Evolutionary conservation across 805 yeast genomes (phyloP).

Genomic region (Kluyveromyces aestuarii): DNA sequence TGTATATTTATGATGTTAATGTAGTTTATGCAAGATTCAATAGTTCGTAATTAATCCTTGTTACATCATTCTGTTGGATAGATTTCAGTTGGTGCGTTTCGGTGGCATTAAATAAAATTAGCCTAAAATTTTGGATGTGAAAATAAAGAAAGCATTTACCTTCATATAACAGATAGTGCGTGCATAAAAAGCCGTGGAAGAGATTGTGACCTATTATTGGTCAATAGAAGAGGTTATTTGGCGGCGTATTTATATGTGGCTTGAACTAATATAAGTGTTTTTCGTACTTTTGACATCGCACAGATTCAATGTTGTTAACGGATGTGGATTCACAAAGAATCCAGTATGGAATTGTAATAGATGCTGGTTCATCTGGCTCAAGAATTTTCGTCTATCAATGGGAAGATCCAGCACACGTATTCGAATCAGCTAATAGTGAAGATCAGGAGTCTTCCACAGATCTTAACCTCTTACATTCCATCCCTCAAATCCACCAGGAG

Average conservation of each 20-base stretch:
- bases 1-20: too few relatives aligned
- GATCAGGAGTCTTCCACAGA: constrained; percentile 21
- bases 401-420: constrained; percentile 40
- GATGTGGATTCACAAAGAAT: constrained; percentile 7
- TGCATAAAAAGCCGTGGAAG: not conserved
- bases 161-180: too few relatives aligned
- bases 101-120: too few relatives aligned
- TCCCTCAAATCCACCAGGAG: constrained; percentile 59
- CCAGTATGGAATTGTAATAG: constrained; percentile 79
- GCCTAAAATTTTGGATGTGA: too few relatives aligned
- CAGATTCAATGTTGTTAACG: not conserved
- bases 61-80: too few relatives aligned
- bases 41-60: too few relatives aligned
- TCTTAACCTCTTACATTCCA: constrained; percentile 35
- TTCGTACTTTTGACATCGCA: not conserved
- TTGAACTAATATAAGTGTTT: too few relatives aligned
- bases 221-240: not conserved
- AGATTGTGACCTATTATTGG: not conserved
- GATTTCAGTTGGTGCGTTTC: too few relatives aligned
- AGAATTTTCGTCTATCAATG: constrained; percentile 77
- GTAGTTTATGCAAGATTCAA: too few relatives aligned
- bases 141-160: not conserved
- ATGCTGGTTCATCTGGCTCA: constrained; percentile 95
- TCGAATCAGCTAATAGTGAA: not conserved
- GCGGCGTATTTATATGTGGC: not conserved